Conservation (phyloP, 441 rosid species). For the Syzygium syzygioides region DNA sequence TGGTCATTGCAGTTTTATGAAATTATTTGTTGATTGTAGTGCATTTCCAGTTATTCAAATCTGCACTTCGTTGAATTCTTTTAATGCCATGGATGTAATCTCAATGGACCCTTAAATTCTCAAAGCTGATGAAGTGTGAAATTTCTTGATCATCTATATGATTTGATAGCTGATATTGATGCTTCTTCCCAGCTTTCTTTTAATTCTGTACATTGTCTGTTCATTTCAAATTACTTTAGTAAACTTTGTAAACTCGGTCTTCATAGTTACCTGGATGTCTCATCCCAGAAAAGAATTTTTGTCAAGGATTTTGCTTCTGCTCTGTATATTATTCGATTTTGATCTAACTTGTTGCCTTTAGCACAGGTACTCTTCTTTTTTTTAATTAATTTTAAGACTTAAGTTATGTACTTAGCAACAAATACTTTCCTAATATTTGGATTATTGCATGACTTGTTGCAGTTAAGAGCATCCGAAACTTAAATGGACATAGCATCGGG, state of each 20-base stretch:
- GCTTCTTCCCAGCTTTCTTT: not conserved
- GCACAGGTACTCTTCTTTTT: not conserved
- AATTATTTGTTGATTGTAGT: not conserved
- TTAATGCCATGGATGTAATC: not conserved
- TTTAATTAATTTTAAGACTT: not conserved
- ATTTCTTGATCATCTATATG: not conserved
- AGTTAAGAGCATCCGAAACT: conserved; percentile 90
- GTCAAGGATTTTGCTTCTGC: not conserved
- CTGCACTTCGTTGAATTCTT: not conserved
- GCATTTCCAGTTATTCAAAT: not conserved
- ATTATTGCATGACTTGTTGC: not conserved
- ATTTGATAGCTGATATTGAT: not conserved
- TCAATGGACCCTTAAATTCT: not conserved
- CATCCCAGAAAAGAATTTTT: not conserved
- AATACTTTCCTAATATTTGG: not conserved
- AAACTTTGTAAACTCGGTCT: not conserved
- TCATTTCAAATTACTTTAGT: not conserved
- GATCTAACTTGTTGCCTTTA: not conserved
- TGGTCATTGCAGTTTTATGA: not conserved
- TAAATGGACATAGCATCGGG: conserved; percentile 94
- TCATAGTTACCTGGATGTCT: not conserved
- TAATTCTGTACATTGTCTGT: not conserved
- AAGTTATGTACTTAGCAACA: not conserved
- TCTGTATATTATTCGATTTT: not conserved
- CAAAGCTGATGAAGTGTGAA: not conserved